Conservation (phyloP, 2,329 filamentous ascomycete species). For the Berkeleyomyces rouxiae region DNA sequence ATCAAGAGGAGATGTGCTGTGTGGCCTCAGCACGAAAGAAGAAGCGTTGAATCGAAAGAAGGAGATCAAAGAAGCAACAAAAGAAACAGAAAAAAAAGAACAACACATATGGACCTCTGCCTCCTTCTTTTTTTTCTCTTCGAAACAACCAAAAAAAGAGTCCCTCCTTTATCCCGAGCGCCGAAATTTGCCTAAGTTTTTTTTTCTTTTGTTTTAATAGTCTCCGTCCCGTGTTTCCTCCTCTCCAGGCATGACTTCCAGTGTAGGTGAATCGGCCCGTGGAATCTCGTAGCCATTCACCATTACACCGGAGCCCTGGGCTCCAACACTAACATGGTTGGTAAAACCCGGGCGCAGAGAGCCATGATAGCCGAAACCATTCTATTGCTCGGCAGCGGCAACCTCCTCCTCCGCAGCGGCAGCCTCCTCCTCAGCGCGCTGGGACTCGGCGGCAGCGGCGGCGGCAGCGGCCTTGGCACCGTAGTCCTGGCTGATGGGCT, state of each 20-base stretch:
- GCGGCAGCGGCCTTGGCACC: conserved; percentile 71
- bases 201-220: conserved; percentile 1
- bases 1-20: conserved; percentile 3
- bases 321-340: conserved; percentile 12
- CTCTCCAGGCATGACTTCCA: conserved; percentile 6
- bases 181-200: background rate
- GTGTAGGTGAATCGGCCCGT: conserved; percentile 8
- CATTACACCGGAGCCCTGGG: conserved; percentile 3
- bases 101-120: background rate
- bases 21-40: conserved; percentile 5
- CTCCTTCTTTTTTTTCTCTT: background rate
- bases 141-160: background rate
- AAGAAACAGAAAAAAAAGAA: conserved; percentile 6
- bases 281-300: conserved; percentile 8
- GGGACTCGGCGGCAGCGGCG: conserved; percentile 35
- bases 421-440: conserved; percentile 40
- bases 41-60: background rate
- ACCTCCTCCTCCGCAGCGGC: conserved; percentile 34
- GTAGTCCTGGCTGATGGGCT: conserved; percentile 97
- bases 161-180: conserved; percentile 5
- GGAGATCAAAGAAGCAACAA: conserved; percentile 3
- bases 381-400: conserved; percentile 28
- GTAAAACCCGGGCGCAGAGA: conserved; percentile 13
- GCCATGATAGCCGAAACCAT: conserved; percentile 12
- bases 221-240: background rate